Evolutionary conservation across 2,329 filamentous ascomycete genomes (phyloP), one percentile per base, ranked within the genome.

Genomic region (Akanthomyces muscarius): DNA sequence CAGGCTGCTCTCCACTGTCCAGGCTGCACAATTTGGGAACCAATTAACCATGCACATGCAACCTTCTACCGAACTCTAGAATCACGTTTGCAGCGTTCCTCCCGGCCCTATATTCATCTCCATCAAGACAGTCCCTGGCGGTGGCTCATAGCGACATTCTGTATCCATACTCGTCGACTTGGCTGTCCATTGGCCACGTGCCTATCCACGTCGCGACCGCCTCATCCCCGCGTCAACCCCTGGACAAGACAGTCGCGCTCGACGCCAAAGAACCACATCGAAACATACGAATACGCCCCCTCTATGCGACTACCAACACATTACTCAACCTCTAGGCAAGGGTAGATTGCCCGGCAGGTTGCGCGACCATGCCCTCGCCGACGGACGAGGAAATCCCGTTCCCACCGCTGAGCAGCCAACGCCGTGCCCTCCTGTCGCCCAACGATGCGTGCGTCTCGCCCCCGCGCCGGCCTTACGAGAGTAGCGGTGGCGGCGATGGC

Each of bases 401-500:
- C 55, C 74, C 75, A 38, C 66, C 70, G 45, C 70, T 76, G 60
- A 70, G 70, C 64, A 67, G 66, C 65, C 65, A 56, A 30, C 70
- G 71, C 65, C 87, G 88, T 36, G 88, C 83, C 57, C 88, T 87
- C 66, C 86, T 96, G 48, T 89, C 91, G 4, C 92, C 92, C 18
- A 89, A 94, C 77, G 92, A 96, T 84, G 92, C 91, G 62, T 91
- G 91, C 75, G 83, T 86, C 70, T 86, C 87, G 2, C 85, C 88
- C 44, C 86, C 87, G 5, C 83, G 86, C 71, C 80, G 75, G 68
- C 78, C 76, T 61, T 77, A 73, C 42, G 54, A 25, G 23, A 42
- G 30, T 33, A 79, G 70, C 69, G 76, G 21, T 11, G 45, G 48
- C 48, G 79, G 70, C 69, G 76, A 81, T 66, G 63, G 73, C 69